Evolutionary conservation across 192 early-diverging fungal genomes (phyloP), one percentile per base, ranked within the genome.

Genomic region (Rhizoclosmatium sp.): DNA sequence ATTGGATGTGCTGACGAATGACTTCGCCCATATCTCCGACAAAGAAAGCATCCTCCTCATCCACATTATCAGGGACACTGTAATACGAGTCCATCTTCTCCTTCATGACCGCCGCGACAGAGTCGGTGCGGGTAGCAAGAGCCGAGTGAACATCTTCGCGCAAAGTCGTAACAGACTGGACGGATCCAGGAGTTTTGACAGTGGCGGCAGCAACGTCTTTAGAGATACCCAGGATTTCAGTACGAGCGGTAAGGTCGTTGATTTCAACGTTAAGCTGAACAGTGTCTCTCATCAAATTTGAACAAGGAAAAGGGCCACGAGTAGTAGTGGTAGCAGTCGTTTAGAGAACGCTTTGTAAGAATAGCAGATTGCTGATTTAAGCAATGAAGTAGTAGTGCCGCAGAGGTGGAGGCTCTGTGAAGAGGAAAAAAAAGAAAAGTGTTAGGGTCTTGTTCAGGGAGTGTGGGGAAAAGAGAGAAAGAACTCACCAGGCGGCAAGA

Each of bases 1-100:
- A 99, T 82, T 93, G 93, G 68, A 82, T 72, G 80, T 94, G 91
- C 89, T 99, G 98, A 71, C 94, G 91, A 23, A 87, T 87, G 41
- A 99, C 90, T 85, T 95, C 93, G 65, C 96, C 97, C 78, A 99
- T 82, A 86, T 99, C 97, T 58, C 91, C 93, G 54, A 99, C 95
- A 86, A 92, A 97, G 84, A 99, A 99, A 42, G 98, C 92, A 79
- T 98, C 96, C 79, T 89, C 82, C n/a, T 81, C 80, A 2, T 83
- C 81, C 5, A 45, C 12, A 56, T 84, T 79, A 40, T 54, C 54
- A 21, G 47, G 31, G 4, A 67, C 12, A 58, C 56, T 41, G 74
- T 79, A 75, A 48, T 65, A 70, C 44, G 72, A 71, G 4, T 79
- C 67, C 65, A 83, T 79, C 45, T 81, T 78, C 46, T 71, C 59